phyloP scores from a whole-genome alignment of 345 rosid genomes.

The Microthlaspi erraticum region DNA sequence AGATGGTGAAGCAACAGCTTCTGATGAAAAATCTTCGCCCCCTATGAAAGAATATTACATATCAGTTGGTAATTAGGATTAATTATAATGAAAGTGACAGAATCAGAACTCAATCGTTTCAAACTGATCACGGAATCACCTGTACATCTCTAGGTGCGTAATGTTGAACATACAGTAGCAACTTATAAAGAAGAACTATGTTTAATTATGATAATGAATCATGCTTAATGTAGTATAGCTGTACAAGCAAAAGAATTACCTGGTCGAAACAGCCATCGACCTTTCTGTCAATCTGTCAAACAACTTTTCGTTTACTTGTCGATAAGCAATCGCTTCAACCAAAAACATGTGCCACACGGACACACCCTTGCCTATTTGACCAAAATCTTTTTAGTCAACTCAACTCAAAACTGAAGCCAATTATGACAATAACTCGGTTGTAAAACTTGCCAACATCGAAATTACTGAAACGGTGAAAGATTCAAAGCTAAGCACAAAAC shows the following conservation, averaged over 20 bases:
- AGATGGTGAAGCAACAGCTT: slow-evolving; percentile 53
- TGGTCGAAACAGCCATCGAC: slow-evolving; percentile 69
- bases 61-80: slow-evolving; percentile 29
- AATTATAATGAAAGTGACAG: slow-evolving; percentile 13
- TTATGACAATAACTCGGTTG: background rate
- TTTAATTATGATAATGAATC: background rate
- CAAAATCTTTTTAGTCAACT: background rate
- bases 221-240: slow-evolving; percentile 22
- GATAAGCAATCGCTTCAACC: slow-evolving; percentile 26
- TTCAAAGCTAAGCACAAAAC: slow-evolving; percentile 40
- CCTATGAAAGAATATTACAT: slow-evolving; percentile 38
- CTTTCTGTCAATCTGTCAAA: slow-evolving; percentile 96
- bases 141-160: slow-evolving; percentile 15
- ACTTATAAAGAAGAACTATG: background rate
- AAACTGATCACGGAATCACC: slow-evolving; percentile 48
- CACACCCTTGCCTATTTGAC: background rate
- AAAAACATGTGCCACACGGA: background rate
- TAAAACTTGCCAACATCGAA: background rate
- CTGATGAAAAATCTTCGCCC: slow-evolving; percentile 53
- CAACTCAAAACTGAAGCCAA: slow-evolving; percentile 20
- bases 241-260: slow-evolving; percentile 62
- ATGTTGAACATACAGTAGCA: slow-evolving; percentile 15
- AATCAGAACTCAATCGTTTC: slow-evolving; percentile 20
- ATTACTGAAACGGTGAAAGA: background rate
- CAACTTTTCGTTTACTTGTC: slow-evolving; percentile 94